Conservation (phyloP, 192 early-diverging fungal genomes). For the Rhizophagus clarus region DNA sequence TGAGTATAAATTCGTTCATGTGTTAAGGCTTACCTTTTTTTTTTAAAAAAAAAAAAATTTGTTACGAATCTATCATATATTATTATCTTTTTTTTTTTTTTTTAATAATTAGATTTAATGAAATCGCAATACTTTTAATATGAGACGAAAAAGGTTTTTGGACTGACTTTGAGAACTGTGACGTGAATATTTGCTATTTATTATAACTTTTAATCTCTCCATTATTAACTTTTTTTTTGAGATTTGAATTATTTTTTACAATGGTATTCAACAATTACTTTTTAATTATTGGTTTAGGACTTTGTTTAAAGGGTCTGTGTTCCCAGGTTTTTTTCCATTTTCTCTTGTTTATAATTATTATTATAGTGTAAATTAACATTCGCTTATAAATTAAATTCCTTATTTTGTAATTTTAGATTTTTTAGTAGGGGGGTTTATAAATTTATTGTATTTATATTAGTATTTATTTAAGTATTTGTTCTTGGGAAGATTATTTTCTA, state of each 20-base stretch:
- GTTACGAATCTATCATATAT: no score
- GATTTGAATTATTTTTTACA: no score
- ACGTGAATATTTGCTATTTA: no score
- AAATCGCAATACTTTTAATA: neutral
- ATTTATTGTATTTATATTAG: neutral
- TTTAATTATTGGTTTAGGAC: neutral
- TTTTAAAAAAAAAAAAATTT: neutral
- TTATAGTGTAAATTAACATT: neutral
- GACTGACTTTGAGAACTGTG: no score
- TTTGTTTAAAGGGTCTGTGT: neutral
- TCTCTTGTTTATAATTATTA: neutral
- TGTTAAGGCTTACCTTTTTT: constrained; percentile 12
- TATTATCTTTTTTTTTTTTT: no score
- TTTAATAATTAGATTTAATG: neutral
- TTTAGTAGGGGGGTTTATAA: neutral
- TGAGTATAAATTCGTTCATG: neutral
- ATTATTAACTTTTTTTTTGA: no score
- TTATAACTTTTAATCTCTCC: no score
- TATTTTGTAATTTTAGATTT: neutral
- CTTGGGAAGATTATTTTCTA: neutral
- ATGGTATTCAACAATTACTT: no score
- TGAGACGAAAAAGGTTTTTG: neutral
- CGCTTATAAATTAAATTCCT: neutral
- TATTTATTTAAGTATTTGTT: neutral
- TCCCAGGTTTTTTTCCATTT: neutral